These are phyloP conservation scores for Cercospora zeae-maydis DNA, from an alignment of 2,329 filamentous ascomycete genomes.

Conservation along the genomic window DNA sequence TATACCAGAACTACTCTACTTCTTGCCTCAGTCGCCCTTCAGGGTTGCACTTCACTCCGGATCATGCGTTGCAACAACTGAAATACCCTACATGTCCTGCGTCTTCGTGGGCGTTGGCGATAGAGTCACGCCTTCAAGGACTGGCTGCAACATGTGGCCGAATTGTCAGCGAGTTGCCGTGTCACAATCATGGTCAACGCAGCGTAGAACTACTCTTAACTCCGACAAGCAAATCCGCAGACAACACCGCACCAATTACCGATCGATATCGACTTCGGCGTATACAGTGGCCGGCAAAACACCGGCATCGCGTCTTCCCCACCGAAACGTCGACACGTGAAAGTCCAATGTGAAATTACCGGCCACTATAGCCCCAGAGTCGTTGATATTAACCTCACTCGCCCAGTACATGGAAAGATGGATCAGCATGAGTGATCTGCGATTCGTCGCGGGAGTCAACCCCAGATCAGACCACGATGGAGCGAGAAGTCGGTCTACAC, in stretches of 20 bases:
- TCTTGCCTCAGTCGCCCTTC: background rate
- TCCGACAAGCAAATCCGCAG: background rate
- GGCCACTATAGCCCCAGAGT: background rate
- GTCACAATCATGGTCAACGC: background rate
- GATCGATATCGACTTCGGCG: background rate
- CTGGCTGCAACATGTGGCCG: background rate
- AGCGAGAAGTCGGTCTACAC: background rate
- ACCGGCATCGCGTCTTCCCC: background rate
- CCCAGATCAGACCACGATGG: background rate
- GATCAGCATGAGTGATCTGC: background rate
- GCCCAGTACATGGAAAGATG: background rate
- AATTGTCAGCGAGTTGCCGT: background rate
- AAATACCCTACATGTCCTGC: background rate
- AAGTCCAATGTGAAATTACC: background rate
- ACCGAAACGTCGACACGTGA: background rate
- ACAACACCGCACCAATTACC: background rate
- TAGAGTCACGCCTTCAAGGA: background rate
- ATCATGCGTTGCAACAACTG: background rate
- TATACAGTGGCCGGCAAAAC: background rate
- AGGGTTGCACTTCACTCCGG: background rate
- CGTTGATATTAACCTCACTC: background rate
- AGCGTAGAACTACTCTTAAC: background rate
- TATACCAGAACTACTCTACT: slow-evolving; percentile 16
- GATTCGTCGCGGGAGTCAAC: background rate
- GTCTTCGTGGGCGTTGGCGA: background rate